phyloP scores from a whole-genome alignment of 2,329 filamentous ascomycete genomes.

The Achaetomium macrosporum region DNA sequence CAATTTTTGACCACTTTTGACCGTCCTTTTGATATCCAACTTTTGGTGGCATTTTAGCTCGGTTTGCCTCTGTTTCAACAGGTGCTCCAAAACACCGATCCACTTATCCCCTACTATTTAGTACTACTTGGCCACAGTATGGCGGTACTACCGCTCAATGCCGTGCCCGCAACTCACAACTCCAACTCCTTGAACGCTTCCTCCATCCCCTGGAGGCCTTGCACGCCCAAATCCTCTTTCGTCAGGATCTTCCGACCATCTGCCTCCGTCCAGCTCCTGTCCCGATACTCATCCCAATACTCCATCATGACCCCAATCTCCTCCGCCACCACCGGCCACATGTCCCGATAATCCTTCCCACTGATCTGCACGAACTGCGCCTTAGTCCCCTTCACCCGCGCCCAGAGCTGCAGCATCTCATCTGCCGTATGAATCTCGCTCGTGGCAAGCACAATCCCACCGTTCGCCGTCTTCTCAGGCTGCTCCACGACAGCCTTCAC shows the following conservation, averaged over 20 bases:
- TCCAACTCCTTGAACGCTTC: conserved; percentile 13
- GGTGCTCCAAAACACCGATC: no score
- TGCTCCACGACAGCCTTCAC: conserved; percentile 29
- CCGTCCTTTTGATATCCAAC: no score
- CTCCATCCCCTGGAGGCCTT: conserved; percentile 10
- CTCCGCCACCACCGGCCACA: conserved; percentile 22
- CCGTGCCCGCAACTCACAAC: neutral
- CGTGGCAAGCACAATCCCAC: conserved; percentile 28
- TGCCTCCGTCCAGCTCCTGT: conserved; percentile 16
- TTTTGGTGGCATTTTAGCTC: no score
- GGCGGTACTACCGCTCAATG: no score
- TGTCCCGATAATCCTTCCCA: conserved; percentile 9
- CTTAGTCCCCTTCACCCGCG: conserved; percentile 13
- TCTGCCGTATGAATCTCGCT: conserved; percentile 24
- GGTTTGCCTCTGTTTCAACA: no score
- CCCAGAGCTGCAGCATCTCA: conserved; percentile 30
- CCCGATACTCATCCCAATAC: conserved; percentile 21
- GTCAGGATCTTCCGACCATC: conserved; percentile 9
- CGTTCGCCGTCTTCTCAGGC: conserved; percentile 26
- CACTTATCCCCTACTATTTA: no score
- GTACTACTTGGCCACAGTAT: neutral
- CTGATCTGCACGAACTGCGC: conserved; percentile 15
- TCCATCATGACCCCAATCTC: conserved; percentile 23
- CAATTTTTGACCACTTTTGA: no score
- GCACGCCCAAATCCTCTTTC: conserved; percentile 15